These are phyloP conservation scores for Agaricus blazei DNA, from an alignment of 768 basidiomycete species.

Conservation along the genomic window DNA sequence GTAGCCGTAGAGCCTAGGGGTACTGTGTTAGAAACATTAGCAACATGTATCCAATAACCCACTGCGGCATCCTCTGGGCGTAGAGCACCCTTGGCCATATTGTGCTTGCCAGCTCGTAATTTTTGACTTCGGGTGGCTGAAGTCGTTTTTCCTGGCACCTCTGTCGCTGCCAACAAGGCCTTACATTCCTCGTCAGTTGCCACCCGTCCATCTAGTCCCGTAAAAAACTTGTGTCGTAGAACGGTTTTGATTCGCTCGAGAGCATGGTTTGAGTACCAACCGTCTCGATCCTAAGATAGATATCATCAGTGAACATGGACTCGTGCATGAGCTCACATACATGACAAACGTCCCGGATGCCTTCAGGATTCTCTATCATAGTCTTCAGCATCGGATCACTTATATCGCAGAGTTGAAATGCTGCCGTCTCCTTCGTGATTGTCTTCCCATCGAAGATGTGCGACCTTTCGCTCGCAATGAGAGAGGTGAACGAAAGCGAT, in stretches of 20 bases:
- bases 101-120: slow-evolving; percentile 67
- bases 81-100: slow-evolving; percentile 84
- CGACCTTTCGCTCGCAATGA: slow-evolving; percentile 38
- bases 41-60: slow-evolving; percentile 20
- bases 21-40: background rate
- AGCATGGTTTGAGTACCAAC: slow-evolving; percentile 79
- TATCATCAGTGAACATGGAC: background rate
- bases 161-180: slow-evolving; percentile 46
- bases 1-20: slow-evolving; percentile 66
- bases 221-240: slow-evolving; percentile 82
- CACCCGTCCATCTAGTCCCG: slow-evolving; percentile 64
- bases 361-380: slow-evolving; percentile 73
- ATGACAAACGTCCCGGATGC: slow-evolving; percentile 66
- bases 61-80: slow-evolving; percentile 82
- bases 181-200: slow-evolving; percentile 72
- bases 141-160: slow-evolving; percentile 33
- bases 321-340: slow-evolving; percentile 41
- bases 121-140: slow-evolving; percentile 43
- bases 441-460: slow-evolving; percentile 89
- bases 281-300: slow-evolving; percentile 63
- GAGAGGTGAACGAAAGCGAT: slow-evolving; percentile 5
- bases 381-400: slow-evolving; percentile 75
- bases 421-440: slow-evolving; percentile 79
- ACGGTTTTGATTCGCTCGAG: slow-evolving; percentile 83
- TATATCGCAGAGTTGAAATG: slow-evolving; percentile 94